phyloP scores from a whole-genome alignment of 495 filamentous ascomycete species.

The Trichodelitschia bisporula region DNA sequence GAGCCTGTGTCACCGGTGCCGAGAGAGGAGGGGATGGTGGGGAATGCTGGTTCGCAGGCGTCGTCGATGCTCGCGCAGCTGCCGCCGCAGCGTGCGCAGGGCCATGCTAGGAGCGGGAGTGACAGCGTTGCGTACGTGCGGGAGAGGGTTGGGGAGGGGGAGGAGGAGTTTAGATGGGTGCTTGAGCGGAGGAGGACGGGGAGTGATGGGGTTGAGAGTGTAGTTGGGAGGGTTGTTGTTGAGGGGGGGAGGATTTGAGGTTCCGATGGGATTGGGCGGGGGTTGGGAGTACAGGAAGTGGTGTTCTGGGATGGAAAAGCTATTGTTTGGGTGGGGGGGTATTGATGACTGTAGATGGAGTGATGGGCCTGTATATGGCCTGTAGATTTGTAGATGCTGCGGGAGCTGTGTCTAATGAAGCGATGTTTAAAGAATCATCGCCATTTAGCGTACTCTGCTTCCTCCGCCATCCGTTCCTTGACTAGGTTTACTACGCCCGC shows the following conservation, averaged over 20 bases:
- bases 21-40: neutral
- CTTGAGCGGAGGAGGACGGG: slow-evolving; percentile 18
- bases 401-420: too few relatives aligned
- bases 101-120: slow-evolving; percentile 15
- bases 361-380: too few relatives aligned
- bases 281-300: too few relatives aligned
- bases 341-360: too few relatives aligned
- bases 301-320: too few relatives aligned
- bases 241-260: slow-evolving; percentile 18
- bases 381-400: too few relatives aligned
- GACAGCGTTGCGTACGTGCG: slow-evolving; percentile 18
- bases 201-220: slow-evolving; percentile 16
- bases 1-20: neutral
- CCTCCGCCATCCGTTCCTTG: too few relatives aligned
- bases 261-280: too few relatives aligned
- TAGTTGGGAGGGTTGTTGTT: slow-evolving; percentile 17
- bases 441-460: too few relatives aligned
- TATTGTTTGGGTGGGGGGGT: too few relatives aligned
- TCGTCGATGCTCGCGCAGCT: slow-evolving; percentile 2
- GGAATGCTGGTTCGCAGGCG: neutral
- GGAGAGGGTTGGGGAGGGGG: slow-evolving; percentile 12
- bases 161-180: slow-evolving; percentile 14
- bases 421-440: too few relatives aligned
- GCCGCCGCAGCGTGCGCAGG: slow-evolving; percentile 3
- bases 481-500: slow-evolving; percentile 7